Evolutionary conservation across 2,329 filamentous ascomycete genomes (phyloP).

Genomic region (Penicillium sp.): DNA sequence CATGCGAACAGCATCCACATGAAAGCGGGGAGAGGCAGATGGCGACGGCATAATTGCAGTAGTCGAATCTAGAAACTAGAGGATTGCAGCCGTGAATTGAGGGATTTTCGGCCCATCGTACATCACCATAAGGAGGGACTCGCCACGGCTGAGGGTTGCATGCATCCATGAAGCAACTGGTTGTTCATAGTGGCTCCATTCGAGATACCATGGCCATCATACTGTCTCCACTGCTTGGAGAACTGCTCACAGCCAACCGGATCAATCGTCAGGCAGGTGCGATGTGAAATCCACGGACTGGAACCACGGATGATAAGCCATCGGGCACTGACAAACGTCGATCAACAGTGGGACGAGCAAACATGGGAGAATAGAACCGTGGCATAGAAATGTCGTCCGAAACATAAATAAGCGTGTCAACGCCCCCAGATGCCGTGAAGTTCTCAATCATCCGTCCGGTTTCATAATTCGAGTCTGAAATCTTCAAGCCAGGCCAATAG

Average conservation of each 20-base stretch:
- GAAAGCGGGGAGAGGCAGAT: constrained; percentile 31
- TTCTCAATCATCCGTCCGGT: constrained; percentile 30
- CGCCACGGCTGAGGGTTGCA: constrained; percentile 40
- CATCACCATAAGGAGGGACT: constrained; percentile 29
- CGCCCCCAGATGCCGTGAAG: constrained; percentile 25
- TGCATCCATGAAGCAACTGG: constrained; percentile 39
- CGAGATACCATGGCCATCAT: constrained; percentile 32
- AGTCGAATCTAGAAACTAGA: constrained; percentile 26
- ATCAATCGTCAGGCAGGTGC: constrained; percentile 27
- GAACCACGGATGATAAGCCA: constrained; percentile 34
- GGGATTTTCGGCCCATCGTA: constrained; percentile 36
- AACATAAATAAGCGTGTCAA: constrained; percentile 42
- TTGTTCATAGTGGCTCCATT: constrained; percentile 32
- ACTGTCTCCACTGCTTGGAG: constrained; percentile 34
- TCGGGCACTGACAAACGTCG: constrained; percentile 31
- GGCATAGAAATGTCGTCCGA: constrained; percentile 28
- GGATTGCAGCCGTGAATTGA: constrained; percentile 28
- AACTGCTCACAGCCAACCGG: constrained; percentile 35
- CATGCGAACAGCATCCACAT: constrained; percentile 31
- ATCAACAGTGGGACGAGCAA: constrained; percentile 31
- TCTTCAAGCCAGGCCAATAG: constrained; percentile 19
- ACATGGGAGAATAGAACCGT: constrained; percentile 21
- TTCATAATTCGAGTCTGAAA: constrained; percentile 27
- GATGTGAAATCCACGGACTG: constrained; percentile 29
- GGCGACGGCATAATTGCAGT: constrained; percentile 29